A percentile compares a stretch with the other conserved stretches of the same genome.
These are phyloP conservation scores for Tetrahymena elliotti DNA, from an alignment of 73 alveolate species.

Conservation along the genomic window DNA sequence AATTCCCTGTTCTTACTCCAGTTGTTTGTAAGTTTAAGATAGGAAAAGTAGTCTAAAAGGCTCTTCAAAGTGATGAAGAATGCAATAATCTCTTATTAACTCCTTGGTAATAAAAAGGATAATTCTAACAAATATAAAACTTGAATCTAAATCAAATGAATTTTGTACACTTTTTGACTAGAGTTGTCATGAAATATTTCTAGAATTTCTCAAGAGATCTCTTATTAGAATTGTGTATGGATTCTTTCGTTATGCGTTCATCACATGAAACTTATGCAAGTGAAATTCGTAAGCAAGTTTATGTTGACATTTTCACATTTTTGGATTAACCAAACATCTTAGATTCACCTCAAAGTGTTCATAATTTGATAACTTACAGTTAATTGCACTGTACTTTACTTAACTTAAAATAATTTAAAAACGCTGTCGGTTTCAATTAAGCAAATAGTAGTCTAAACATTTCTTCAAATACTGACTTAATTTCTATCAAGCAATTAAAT, in stretches of 20 bases:
- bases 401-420: neutral
- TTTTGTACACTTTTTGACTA: neutral
- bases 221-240: neutral
- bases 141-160: neutral
- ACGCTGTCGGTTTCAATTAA: neutral
- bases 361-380: neutral
- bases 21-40: neutral
- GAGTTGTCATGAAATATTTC: neutral
- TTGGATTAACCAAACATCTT: neutral
- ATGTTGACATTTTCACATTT: neutral
- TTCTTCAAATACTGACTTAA: neutral
- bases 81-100: neutral
- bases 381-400: neutral
- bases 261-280: neutral
- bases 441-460: neutral
- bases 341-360: neutral
- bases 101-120: neutral
- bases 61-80: neutral
- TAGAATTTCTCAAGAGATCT: neutral
- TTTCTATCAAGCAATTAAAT: neutral
- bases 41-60: neutral
- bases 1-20: neutral
- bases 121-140: neutral
- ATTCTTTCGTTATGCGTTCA: neutral
- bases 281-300: neutral